These are phyloP conservation scores for Pseudopyricularia javanii DNA, from an alignment of 2,329 filamentous ascomycete species.

Conservation along the genomic window DNA sequence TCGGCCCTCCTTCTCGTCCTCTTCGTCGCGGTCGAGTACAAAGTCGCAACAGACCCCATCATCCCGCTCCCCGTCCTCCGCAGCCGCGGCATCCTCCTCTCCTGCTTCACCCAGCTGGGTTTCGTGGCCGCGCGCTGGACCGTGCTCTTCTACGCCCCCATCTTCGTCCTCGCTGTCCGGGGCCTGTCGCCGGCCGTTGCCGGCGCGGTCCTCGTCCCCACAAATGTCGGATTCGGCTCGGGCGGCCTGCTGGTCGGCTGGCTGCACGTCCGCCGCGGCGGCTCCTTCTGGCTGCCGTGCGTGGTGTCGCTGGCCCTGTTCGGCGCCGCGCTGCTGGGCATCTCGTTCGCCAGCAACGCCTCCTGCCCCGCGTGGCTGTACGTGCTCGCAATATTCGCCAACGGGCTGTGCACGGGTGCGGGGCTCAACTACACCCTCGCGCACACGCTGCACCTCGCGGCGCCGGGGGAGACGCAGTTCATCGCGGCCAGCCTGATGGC, in stretches of 20 bases:
- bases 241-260: constrained; percentile 64
- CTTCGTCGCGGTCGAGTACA: constrained; percentile 52
- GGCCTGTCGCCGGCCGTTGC: constrained; percentile 57
- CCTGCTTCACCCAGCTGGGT: constrained; percentile 61
- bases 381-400: constrained; percentile 49
- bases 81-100: constrained; percentile 58
- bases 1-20: constrained; percentile 38
- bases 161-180: constrained; percentile 67
- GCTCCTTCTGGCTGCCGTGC: constrained; percentile 59
- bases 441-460: constrained; percentile 58
- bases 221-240: constrained; percentile 65
- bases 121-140: constrained; percentile 75
- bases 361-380: constrained; percentile 38
- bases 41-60: constrained; percentile 55
- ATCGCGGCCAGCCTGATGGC: constrained; percentile 64
- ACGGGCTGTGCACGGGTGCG: constrained; percentile 62
- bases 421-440: constrained; percentile 71
- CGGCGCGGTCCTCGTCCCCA: constrained; percentile 67
- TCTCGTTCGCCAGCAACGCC: constrained; percentile 31
- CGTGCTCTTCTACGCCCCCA: constrained; percentile 68
- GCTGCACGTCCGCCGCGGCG: constrained; percentile 61
- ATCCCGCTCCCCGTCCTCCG: constrained; percentile 60
- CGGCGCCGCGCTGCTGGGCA: constrained; percentile 28
- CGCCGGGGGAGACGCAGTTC: constrained; percentile 49
- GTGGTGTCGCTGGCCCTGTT: constrained; percentile 52